Evolutionary conservation across 2,329 filamentous ascomycete species (phyloP), one percentile per base, ranked within the genome.

Genomic region (Hymenotorrendiella dingleyae): DNA sequence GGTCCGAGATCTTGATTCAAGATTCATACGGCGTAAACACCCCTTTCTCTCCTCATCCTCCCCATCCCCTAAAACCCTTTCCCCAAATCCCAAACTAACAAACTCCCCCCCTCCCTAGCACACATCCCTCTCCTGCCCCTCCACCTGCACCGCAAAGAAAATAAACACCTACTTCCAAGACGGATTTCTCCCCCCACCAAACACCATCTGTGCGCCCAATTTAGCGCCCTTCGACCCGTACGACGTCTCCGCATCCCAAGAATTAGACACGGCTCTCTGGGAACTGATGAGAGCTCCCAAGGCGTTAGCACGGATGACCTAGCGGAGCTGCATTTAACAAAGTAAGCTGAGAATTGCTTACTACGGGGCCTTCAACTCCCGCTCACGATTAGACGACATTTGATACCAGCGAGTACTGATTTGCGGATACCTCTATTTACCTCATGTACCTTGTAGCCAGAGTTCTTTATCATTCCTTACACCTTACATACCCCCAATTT

Each of bases 131-230:
- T 58, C 63, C 2, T 49, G 52, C 0, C 60, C 62, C 1, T 64
- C 62, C 0, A 33, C 48, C 7, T 71, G 68, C 45, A 63, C 61
- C 1, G 52, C 62, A 3, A 42, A 37, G 3, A 45, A 50, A 24
- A 55, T 69, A 12, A 53, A 55, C 7, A 38, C 45, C 3, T 71
- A 70, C 46, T 69, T 70, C 36, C 64, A 66, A 42, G 57, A 53
- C 0, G 67, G 66, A 3, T 50, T 52, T 2, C 58, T 75, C 1
- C 77, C 76, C 0, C 51, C 55, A 2, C 54, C 61, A 0, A 66
- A 66, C 1, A 69, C 68, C 1, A 55, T 67, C 12, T 80, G 76
- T 46, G 64, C 69, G 22, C 62, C 64, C 0, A 69, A 75, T 46
- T 57, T 63, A 20, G 50, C 57, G 0, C 68, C 71, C 0, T 75